Evolutionary conservation across 345 rosid species (phyloP).

Genomic region (Ricinus communis): DNA sequence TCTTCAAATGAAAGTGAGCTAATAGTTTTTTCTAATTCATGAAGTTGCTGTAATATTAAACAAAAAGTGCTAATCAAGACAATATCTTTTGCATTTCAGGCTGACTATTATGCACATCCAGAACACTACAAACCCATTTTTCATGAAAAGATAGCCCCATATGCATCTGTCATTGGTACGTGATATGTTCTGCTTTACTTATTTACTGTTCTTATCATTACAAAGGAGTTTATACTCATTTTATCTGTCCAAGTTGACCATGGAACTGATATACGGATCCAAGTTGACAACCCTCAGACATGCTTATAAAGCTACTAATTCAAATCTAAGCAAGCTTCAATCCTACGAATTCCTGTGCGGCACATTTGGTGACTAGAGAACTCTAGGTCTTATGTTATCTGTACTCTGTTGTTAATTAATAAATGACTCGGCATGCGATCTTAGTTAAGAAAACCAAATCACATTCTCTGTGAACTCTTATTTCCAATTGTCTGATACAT

Average conservation of each 20-base stretch:
- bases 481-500: background rate
- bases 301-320: background rate
- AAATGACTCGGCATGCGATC: background rate
- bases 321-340: background rate
- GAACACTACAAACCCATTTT: constrained; percentile 78
- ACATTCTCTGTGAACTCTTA: background rate
- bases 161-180: constrained; percentile 81
- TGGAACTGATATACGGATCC: background rate
- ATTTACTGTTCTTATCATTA: background rate
- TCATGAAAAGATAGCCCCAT: constrained; percentile 75
- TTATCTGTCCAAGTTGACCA: background rate
- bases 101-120: constrained; percentile 88
- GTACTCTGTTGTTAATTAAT: background rate
- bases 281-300: background rate
- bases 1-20: background rate
- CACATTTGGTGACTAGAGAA: background rate
- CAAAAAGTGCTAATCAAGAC: constrained; percentile 1
- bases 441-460: background rate
- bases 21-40: background rate
- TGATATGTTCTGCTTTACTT: constrained; percentile 17
- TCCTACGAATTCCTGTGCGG: background rate
- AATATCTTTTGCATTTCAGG: constrained; percentile 44
- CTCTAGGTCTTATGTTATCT: background rate
- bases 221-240: background rate
- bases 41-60: background rate